phyloP scores from a whole-genome alignment of 2,329 filamentous ascomycete species.

The Aspergillus hiratsukae region DNA sequence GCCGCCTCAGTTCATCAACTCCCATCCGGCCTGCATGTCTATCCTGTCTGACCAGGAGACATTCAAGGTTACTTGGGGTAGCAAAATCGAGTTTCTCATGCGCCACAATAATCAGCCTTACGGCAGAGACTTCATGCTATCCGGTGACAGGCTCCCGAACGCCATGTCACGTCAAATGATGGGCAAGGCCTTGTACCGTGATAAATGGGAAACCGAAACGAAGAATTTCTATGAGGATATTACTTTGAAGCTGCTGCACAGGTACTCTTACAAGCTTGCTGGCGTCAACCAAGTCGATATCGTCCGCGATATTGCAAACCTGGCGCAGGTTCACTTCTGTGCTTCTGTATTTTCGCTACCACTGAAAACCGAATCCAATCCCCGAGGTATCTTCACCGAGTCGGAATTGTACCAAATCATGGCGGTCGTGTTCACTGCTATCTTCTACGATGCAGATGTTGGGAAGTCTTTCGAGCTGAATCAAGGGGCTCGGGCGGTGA shows the following conservation, averaged over 20 bases:
- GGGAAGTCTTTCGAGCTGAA: conserved; percentile 50
- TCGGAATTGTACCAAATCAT: conserved; percentile 52
- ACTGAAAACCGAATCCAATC: conserved; percentile 50
- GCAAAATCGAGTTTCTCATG: conserved; percentile 44
- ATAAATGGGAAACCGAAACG: conserved; percentile 45
- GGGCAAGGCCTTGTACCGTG: conserved; percentile 40
- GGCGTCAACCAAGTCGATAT: conserved; percentile 46
- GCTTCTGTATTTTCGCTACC: conserved; percentile 53
- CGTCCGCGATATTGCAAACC: conserved; percentile 49
- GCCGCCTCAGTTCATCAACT: conserved; percentile 40
- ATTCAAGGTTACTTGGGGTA: conserved; percentile 47
- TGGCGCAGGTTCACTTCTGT: conserved; percentile 52
- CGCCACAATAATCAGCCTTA: conserved; percentile 32
- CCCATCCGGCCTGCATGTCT: conserved; percentile 41
- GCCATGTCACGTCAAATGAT: conserved; percentile 42
- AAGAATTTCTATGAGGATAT: conserved; percentile 47
- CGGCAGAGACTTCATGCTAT: conserved; percentile 46
- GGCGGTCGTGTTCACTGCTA: conserved; percentile 49
- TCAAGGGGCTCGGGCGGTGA: conserved; percentile 44
- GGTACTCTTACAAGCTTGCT: conserved; percentile 44
- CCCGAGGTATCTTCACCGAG: conserved; percentile 51
- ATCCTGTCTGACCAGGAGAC: conserved; percentile 40
- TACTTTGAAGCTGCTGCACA: conserved; percentile 41
- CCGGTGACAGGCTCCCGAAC: conserved; percentile 42
- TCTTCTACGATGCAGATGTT: conserved; percentile 54